Percentiles rank a stretch among this genome's conserved stretches.
Conservation (phyloP, 345 rosid species). For the Erodium maritimum region DNA sequence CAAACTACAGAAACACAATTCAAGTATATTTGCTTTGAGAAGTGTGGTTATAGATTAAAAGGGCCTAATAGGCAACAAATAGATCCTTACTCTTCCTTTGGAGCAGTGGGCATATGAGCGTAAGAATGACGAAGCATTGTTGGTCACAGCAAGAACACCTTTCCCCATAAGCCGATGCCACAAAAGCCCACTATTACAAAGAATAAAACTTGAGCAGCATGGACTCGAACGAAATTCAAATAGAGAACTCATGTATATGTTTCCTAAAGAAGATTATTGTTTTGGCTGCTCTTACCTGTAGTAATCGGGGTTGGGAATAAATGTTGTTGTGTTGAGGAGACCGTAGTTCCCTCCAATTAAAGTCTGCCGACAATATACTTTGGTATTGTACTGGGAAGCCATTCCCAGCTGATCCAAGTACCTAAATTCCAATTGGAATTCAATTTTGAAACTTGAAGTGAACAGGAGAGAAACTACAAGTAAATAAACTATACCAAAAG, state of each 20-base stretch:
- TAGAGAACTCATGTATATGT: not conserved
- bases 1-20: not conserved
- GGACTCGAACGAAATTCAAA: not conserved
- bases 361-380: conserved; percentile 95
- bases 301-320: conserved; percentile 83
- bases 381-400: conserved; percentile 82
- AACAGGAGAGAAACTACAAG: not conserved
- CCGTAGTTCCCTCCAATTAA: conserved; percentile 88
- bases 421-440: conserved; percentile 22
- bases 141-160: conserved; percentile 44
- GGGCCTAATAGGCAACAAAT: too few species aligned
- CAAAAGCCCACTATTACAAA: conserved; percentile 58
- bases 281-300: conserved; percentile 50
- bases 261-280: too few species aligned
- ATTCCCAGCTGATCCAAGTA: conserved; percentile 97
- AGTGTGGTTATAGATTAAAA: too few species aligned
- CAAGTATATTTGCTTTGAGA: not conserved
- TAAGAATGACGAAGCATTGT: conserved; percentile 42
- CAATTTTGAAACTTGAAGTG: not conserved
- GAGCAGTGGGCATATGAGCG: conserved; percentile 89
- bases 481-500: conserved; percentile 67
- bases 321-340: conserved; percentile 55
- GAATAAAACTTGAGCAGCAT: not conserved
- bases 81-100: conserved; percentile 71
- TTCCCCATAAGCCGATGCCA: conserved; percentile 97